Evolutionary conservation across 2,329 filamentous ascomycete species (phyloP), one percentile per base, ranked within the genome.

Genomic region (Trichoderma gracile): DNA sequence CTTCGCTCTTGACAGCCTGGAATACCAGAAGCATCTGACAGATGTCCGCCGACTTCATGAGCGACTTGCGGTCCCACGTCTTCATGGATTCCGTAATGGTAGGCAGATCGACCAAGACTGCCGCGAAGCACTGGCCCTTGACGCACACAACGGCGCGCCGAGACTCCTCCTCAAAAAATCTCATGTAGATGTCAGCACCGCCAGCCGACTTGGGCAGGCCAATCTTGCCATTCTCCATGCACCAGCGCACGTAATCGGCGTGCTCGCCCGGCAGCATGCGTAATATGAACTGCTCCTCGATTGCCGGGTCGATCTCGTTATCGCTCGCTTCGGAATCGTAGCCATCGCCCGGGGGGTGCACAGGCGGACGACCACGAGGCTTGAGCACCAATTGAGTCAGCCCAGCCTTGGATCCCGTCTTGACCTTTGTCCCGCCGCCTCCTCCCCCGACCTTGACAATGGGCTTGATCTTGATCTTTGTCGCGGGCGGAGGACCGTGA

Each of bases 301-400:
- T 91, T 1, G 90, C 84, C 0, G 95, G 95, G 72, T 99, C 95
- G 10, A 81, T 78, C 76, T 99, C 95, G 15, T 89, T 87, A 73
- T 98, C 95, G 63, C 93, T 95, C 14, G 93, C 92, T 76, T 98
- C 95, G 3, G 93, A 97, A 75, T 99, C 95, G 77, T 98, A 99
- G 8, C 94, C 95, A 63, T 96, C 92, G 58, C 95, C 95, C 1
- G 86, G 85, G 5, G 88, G 87, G 68, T 91, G 85, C 38, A 84
- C 80, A 7, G 91, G 89, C 1, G 86, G 82, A 67, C 87, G 84
- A n/a, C 89, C 89, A 70, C 88, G 86, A 55, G 86, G 81, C 71
- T 87, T 89, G 64, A 91, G 74, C 52, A 79, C 76, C 21, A 80
- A 66, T 55, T 79, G 75, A 49, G 76, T 78, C 64, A 66, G 73